Percentiles rank a stretch among this genome's conserved stretches.
Conservation (phyloP, 371 early-diverging fungal genomes). For the Syncephalastrum racemosum region DNA sequence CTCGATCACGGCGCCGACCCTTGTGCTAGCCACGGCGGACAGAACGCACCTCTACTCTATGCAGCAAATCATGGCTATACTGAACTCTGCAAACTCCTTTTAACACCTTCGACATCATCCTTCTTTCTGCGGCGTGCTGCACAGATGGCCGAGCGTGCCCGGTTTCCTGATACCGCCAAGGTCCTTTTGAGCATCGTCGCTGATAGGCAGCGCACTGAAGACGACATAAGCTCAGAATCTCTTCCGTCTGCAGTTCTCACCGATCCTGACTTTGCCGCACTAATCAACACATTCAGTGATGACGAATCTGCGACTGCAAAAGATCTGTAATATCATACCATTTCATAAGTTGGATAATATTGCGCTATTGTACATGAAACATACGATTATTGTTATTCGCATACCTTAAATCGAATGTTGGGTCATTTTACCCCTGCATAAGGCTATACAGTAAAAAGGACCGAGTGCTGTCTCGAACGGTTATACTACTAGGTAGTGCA, state of each 20-base stretch:
- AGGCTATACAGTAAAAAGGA: too few species aligned
- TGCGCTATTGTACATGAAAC: too few species aligned
- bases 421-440: too few species aligned
- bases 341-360: too few species aligned
- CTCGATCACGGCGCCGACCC: slow-evolving; percentile 42
- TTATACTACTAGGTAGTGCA: too few species aligned
- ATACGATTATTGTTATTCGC: too few species aligned
- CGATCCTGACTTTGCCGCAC: slow-evolving; percentile 26
- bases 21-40: slow-evolving; percentile 12
- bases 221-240: slow-evolving; percentile 1
- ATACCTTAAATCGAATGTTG: too few species aligned
- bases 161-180: slow-evolving; percentile 18
- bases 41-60: slow-evolving; percentile 44
- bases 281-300: slow-evolving; percentile 41
- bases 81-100: slow-evolving; percentile 39
- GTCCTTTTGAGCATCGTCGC: slow-evolving; percentile 13
- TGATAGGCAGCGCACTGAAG: not conserved
- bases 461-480: too few species aligned
- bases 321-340: too few species aligned
- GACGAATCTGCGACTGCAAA: slow-evolving; percentile 19
- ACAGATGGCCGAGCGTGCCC: slow-evolving; percentile 30
- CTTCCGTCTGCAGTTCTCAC: slow-evolving; percentile 2
- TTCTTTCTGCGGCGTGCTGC: slow-evolving; percentile 33
- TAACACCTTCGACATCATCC: slow-evolving; percentile 29
- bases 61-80: slow-evolving; percentile 53